Conservation (phyloP, 2,329 filamentous ascomycete species). For the Blastomyces gilchristii region DNA sequence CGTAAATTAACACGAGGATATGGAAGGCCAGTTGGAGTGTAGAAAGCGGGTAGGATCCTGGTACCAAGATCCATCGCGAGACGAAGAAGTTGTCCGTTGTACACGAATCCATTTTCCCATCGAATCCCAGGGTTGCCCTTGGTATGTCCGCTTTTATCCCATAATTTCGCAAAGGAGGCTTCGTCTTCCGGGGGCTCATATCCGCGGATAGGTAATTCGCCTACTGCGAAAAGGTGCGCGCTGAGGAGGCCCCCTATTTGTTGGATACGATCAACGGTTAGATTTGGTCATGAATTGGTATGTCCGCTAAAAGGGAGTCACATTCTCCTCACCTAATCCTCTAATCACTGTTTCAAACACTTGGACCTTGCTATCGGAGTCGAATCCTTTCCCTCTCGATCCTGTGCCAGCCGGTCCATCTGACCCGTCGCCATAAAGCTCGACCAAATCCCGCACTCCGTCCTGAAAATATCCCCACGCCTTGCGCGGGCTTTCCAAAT, state of each 20-base stretch:
- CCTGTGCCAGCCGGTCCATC: conserved; percentile 59
- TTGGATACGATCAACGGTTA: neutral
- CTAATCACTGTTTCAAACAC: conserved; percentile 97
- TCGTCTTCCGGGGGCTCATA: conserved; percentile 49
- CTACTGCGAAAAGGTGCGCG: conserved; percentile 84
- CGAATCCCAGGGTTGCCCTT: conserved; percentile 39
- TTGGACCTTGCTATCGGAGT: conserved; percentile 95
- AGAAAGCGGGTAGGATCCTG: conserved; percentile 81
- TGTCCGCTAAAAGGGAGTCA: neutral
- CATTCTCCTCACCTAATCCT: conserved; percentile 43
- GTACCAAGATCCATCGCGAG: conserved; percentile 77
- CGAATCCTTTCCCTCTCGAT: conserved; percentile 67
- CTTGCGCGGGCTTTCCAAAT: conserved; percentile 32
- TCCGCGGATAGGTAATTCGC: conserved; percentile 74
- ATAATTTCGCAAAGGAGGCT: conserved; percentile 30
- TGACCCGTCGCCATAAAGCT: conserved; percentile 78
- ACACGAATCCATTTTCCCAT: conserved; percentile 69
- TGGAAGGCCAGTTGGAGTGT: conserved; percentile 79
- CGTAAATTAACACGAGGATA: conserved; percentile 91
- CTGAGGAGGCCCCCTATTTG: conserved; percentile 61
- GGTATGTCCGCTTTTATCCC: conserved; percentile 26
- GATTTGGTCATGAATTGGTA: neutral
- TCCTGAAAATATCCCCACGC: conserved; percentile 68
- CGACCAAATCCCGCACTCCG: conserved; percentile 63
- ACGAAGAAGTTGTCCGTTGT: conserved; percentile 83